Conservation (phyloP, 2,329 filamentous ascomycete genomes). For the Colletotrichum spinosum region DNA sequence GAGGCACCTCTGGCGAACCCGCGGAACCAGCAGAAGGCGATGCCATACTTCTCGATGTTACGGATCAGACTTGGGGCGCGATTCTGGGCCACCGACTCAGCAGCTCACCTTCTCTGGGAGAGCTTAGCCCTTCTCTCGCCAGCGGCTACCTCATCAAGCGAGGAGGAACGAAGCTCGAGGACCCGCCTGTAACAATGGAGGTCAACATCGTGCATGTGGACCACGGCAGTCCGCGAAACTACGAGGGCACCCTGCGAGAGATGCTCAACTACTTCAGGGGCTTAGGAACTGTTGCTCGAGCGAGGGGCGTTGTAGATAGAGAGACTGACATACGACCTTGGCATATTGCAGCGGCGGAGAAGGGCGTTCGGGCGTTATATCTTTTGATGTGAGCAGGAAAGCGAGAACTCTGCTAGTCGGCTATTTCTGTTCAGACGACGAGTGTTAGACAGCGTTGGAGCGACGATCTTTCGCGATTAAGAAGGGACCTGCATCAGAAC, state of each 20-base stretch:
- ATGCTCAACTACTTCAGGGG: constrained; percentile 77
- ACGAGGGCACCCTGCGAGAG: constrained; percentile 77
- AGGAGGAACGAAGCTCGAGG: constrained; percentile 65
- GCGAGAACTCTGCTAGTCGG: not conserved
- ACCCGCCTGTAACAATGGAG: constrained; percentile 71
- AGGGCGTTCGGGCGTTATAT: constrained; percentile 74
- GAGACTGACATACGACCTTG: constrained; percentile 76
- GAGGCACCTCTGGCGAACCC: constrained; percentile 55
- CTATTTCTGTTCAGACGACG: constrained; percentile 1
- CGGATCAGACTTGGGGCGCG: constrained; percentile 82
- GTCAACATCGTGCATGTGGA: constrained; percentile 73
- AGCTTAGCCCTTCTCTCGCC: constrained; percentile 67
- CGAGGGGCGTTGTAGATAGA: constrained; percentile 71
- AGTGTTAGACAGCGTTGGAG: constrained; percentile 9
- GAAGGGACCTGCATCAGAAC: too few species aligned
- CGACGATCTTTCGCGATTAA: not conserved
- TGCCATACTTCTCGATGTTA: constrained; percentile 76
- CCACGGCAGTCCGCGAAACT: constrained; percentile 58
- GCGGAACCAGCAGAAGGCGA: constrained; percentile 66
- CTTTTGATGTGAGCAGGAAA: constrained; percentile 65
- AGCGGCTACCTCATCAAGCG: constrained; percentile 76
- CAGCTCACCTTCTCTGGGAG: constrained; percentile 66
- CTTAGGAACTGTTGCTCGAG: constrained; percentile 75
- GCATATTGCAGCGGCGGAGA: constrained; percentile 80
- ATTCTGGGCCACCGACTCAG: constrained; percentile 75